Evolutionary conservation across 2,329 filamentous ascomycete species (phyloP).

Genomic region (Neonectria hederae): DNA sequence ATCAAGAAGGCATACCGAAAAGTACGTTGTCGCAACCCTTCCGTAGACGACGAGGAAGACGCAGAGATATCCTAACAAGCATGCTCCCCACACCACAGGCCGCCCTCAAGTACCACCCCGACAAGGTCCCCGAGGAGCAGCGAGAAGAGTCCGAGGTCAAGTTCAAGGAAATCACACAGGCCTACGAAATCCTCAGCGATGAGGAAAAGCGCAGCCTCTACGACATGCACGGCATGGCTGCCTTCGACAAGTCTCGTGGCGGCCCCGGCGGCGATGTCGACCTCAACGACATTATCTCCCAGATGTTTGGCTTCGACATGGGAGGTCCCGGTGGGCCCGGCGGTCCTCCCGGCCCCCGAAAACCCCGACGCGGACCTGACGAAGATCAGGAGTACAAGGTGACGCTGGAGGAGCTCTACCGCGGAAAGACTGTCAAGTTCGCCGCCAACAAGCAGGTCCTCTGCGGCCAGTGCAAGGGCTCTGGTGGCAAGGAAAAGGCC

Average conservation of each 20-base stretch:
- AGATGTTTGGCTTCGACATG: constrained; percentile 88
- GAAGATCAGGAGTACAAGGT: constrained; percentile 94
- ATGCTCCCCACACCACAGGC: constrained; percentile 66
- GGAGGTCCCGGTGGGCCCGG: constrained; percentile 61
- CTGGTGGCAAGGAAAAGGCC: constrained; percentile 90
- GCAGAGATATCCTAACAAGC: constrained; percentile 21
- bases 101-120: constrained; percentile 88
- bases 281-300: constrained; percentile 89
- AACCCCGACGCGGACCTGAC: constrained; percentile 77
- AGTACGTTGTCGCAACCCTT: constrained; percentile 59
- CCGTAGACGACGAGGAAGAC: background rate
- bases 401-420: constrained; percentile 93
- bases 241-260: constrained; percentile 83
- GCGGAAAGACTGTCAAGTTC: constrained; percentile 98
- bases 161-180: constrained; percentile 93
- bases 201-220: constrained; percentile 93
- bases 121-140: constrained; percentile 90
- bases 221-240: constrained; percentile 94
- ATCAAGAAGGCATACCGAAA: constrained; percentile 98
- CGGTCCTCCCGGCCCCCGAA: constrained; percentile 63
- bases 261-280: constrained; percentile 78
- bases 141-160: constrained; percentile 86
- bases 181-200: constrained; percentile 97
- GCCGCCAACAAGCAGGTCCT: constrained; percentile 93
- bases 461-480: constrained; percentile 87